phyloP scores from a whole-genome alignment of 228 moss, liverwort and hornwort species.

The Sphagnum magellanicum region DNA sequence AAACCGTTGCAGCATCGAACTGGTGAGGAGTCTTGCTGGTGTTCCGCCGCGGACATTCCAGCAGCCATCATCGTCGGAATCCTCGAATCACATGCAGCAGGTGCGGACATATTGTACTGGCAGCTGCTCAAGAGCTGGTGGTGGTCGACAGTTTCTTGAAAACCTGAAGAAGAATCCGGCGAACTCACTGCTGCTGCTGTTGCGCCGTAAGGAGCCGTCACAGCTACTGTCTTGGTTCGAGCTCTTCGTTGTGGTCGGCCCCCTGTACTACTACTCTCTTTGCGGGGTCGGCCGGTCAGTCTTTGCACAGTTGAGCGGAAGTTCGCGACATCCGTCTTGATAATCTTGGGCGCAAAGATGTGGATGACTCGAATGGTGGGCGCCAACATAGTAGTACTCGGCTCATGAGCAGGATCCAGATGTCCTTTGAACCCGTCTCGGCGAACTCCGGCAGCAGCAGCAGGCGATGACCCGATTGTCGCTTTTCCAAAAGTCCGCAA shows the following conservation, averaged over 20 bases:
- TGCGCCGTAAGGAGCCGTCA: background rate
- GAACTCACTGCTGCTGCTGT: background rate
- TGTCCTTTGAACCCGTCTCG: no score
- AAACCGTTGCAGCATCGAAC: constrained; percentile 28
- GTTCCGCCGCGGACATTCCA: constrained; percentile 12
- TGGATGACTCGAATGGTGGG: constrained; percentile 73
- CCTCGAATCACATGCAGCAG: background rate
- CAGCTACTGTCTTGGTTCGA: constrained; percentile 6
- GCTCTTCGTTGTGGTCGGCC: constrained; percentile 13
- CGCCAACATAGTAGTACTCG: constrained; percentile 10
- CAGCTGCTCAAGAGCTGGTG: background rate
- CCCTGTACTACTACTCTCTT: background rate
- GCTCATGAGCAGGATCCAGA: no score
- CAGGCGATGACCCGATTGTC: constrained; percentile 5
- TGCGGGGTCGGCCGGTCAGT: constrained; percentile 52
- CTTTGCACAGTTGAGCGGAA: constrained; percentile 76
- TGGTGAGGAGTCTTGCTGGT: constrained; percentile 2
- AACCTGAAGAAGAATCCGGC: background rate
- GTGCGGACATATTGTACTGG: no score
- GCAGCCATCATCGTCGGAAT: constrained; percentile 22
- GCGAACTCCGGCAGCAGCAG: background rate
- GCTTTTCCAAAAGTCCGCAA: constrained; percentile 22
- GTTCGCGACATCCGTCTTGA: constrained; percentile 77
- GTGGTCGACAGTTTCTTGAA: background rate
- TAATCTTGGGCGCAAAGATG: constrained; percentile 82